phyloP scores from a whole-genome alignment of 768 basidiomycete genomes.

The Collybia sp. region DNA sequence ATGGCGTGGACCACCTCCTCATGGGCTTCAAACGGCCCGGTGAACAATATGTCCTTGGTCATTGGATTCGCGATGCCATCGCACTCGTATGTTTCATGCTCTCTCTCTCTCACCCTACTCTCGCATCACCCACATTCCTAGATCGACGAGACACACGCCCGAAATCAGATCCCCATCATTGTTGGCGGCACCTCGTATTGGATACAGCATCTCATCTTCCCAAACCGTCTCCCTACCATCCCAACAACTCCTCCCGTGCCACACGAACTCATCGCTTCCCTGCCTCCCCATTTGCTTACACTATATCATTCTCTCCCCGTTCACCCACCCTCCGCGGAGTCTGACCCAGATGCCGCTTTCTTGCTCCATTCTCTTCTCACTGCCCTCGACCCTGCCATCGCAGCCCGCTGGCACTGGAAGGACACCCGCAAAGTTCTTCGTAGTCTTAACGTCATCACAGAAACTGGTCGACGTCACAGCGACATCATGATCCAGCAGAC shows the following conservation, averaged over 20 bases:
- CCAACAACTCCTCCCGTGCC: background rate
- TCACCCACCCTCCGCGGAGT: constrained; percentile 50
- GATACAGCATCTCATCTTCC: constrained; percentile 94
- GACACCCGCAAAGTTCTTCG: constrained; percentile 89
- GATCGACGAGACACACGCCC: constrained; percentile 71
- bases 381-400: constrained; percentile 67
- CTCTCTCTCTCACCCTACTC: background rate
- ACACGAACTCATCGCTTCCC: constrained; percentile 34
- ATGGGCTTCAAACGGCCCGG: constrained; percentile 87
- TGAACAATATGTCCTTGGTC: constrained; percentile 80
- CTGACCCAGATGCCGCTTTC: constrained; percentile 52
- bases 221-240: constrained; percentile 51
- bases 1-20: constrained; percentile 82
- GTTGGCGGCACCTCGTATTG: constrained; percentile 98
- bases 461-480: constrained; percentile 59
- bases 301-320: constrained; percentile 58
- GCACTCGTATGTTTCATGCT: constrained; percentile 49
- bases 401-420: constrained; percentile 91
- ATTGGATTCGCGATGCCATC: constrained; percentile 86
- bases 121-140: constrained; percentile 21
- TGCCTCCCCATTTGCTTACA: constrained; percentile 41
- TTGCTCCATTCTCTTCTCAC: constrained; percentile 63
- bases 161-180: constrained; percentile 72
- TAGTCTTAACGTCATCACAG: constrained; percentile 72
- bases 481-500: constrained; percentile 67